A percentile compares a stretch with the other conserved stretches of the same genome.
Evolutionary conservation across 805 yeast genomes (phyloP).

Genomic region (Kazachstania viticola): DNA sequence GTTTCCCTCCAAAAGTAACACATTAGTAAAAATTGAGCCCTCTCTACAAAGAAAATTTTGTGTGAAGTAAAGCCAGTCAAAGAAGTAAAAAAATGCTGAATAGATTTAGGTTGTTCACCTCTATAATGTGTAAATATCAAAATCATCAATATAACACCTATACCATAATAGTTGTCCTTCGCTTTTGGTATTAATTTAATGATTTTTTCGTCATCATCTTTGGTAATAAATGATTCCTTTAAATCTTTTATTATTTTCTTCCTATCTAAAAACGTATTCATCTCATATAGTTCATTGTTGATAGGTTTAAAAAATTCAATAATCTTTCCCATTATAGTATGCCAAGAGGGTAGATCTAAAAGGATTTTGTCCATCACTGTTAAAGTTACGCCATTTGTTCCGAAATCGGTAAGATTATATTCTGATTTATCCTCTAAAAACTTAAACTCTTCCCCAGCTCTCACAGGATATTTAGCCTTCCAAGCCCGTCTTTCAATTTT

Average conservation of each 20-base stretch:
- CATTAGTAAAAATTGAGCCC: conserved; percentile 21
- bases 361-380: conserved; percentile 5
- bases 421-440: background rate
- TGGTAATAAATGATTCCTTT: conserved; percentile 6
- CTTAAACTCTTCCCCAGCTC: background rate
- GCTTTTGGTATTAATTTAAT: conserved; percentile 4
- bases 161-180: conserved; percentile 19
- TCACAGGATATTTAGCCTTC: conserved; percentile 7
- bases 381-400: background rate
- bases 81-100: conserved; percentile 12
- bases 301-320: conserved; percentile 9
- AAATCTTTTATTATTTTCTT: conserved; percentile 16
- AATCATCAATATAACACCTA: conserved; percentile 19
- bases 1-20: conserved; percentile 3
- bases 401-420: background rate
- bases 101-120: conserved; percentile 9
- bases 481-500: conserved; percentile 16
- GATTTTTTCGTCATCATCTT: conserved; percentile 4
- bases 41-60: conserved; percentile 21
- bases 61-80: conserved; percentile 20
- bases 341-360: conserved; percentile 14
- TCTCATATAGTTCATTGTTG: conserved; percentile 7
- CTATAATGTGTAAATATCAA: conserved; percentile 10
- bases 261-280: conserved; percentile 10
- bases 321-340: conserved; percentile 6